phyloP scores from a whole-genome alignment of 2,329 filamentous ascomycete species.

The Calonectria hongkongensis region DNA sequence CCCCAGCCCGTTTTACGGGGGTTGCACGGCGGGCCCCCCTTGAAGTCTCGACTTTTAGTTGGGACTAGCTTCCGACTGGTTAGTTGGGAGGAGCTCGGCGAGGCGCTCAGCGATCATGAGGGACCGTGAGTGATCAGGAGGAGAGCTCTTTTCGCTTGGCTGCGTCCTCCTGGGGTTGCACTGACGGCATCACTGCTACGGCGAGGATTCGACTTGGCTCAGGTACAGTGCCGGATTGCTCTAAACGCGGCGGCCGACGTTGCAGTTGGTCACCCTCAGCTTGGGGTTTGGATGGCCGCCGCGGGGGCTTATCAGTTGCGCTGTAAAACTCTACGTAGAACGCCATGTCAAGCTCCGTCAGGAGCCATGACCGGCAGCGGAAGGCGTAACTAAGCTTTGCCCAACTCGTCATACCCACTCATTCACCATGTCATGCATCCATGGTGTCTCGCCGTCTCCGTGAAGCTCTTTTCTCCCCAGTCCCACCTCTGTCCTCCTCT shows the following conservation, averaged over 20 bases:
- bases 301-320: constrained; percentile 36
- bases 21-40: constrained; percentile 29
- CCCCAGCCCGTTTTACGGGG: constrained; percentile 15
- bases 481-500: constrained; percentile 11
- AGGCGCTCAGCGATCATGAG: constrained; percentile 22
- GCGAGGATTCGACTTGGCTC: constrained; percentile 39
- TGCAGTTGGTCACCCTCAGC: constrained; percentile 43
- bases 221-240: constrained; percentile 35
- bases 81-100: constrained; percentile 32
- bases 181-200: constrained; percentile 37
- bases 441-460: constrained; percentile 45
- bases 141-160: constrained; percentile 22
- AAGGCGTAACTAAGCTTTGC: constrained; percentile 44
- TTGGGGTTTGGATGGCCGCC: constrained; percentile 10
- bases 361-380: constrained; percentile 33
- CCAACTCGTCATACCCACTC: constrained; percentile 50
- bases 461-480: constrained; percentile 40
- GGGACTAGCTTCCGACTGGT: constrained; percentile 39
- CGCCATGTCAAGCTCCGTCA: constrained; percentile 34
- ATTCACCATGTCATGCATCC: constrained; percentile 49
- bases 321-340: constrained; percentile 28
- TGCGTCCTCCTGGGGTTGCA: constrained; percentile 47
- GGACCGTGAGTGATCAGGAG: constrained; percentile 26
- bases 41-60: constrained; percentile 22
- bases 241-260: constrained; percentile 46